These are phyloP conservation scores for Neolentinus lepideus DNA, from an alignment of 1,284 basidiomycete genomes.

Conservation along the genomic window DNA sequence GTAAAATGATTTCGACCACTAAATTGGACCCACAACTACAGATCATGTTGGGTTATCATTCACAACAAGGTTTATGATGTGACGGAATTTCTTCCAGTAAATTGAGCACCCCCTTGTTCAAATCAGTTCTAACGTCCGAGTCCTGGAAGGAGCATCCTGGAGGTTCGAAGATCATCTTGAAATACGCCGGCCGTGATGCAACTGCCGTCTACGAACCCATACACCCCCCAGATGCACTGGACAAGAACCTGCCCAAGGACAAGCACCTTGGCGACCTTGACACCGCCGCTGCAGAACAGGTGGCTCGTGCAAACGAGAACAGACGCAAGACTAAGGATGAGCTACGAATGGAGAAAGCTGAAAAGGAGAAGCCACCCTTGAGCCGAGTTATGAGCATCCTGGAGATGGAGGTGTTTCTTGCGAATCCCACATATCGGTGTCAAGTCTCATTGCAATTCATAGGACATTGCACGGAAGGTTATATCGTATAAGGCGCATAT, in stretches of 20 bases:
- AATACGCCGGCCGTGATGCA: constrained; percentile 75
- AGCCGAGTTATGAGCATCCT: constrained; percentile 62
- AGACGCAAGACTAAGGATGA: constrained; percentile 63
- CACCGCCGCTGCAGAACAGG: constrained; percentile 35
- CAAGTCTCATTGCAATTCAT: not conserved
- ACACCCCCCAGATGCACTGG: constrained; percentile 65
- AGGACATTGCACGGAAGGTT: constrained; percentile 58
- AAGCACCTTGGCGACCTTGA: constrained; percentile 72
- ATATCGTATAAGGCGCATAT: constrained; percentile 69
- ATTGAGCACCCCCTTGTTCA: constrained; percentile 12
- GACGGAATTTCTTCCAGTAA: constrained; percentile 73
- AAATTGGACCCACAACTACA: constrained; percentile 17
- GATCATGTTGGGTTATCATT: constrained; percentile 89
- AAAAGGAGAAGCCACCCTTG: constrained; percentile 56
- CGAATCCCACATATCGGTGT: not conserved
- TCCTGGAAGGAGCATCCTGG: constrained; percentile 69
- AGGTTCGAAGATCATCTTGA: constrained; percentile 70
- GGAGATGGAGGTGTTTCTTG: constrained; percentile 63
- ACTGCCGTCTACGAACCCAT: constrained; percentile 69
- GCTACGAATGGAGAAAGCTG: constrained; percentile 54
- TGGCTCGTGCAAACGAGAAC: constrained; percentile 31
- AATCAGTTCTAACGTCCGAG: constrained; percentile 2
- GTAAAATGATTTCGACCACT: constrained; percentile 1
- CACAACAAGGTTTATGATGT: constrained; percentile 75
- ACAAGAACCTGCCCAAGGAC: constrained; percentile 55